Conservation (phyloP, 257 asterid genomes). For the Ehretia macrophylla region DNA sequence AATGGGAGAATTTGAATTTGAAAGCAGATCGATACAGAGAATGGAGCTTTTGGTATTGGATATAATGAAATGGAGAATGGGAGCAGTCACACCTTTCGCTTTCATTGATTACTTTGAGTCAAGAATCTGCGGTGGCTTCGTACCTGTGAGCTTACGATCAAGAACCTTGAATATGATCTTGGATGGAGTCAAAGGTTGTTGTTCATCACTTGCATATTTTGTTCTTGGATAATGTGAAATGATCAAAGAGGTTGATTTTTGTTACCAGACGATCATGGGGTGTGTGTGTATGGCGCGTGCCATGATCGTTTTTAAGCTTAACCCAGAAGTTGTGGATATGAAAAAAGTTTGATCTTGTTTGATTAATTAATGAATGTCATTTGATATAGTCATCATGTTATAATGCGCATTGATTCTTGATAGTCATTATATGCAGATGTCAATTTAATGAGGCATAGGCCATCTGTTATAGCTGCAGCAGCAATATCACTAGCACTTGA, state of each 20-base stretch:
- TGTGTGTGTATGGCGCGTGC: too few relatives aligned
- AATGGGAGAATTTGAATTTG: slow-evolving; percentile 29
- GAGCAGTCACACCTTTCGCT: slow-evolving; percentile 42
- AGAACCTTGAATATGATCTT: slow-evolving; percentile 27
- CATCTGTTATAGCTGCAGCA: slow-evolving; percentile 67
- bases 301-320: too few relatives aligned
- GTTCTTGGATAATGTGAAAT: neutral
- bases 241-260: neutral
- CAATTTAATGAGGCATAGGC: slow-evolving; percentile 29
- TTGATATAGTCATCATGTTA: neutral
- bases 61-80: slow-evolving; percentile 59
- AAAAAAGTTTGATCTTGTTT: too few relatives aligned
- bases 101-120: slow-evolving; percentile 38
- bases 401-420: neutral
- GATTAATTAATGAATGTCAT: neutral
- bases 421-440: slow-evolving; percentile 40
- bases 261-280: too few relatives aligned
- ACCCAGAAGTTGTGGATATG: neutral
- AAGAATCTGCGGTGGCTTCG: slow-evolving; percentile 18
- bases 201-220: neutral
- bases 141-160: slow-evolving; percentile 12
- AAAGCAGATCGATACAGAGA: slow-evolving; percentile 32
- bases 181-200: slow-evolving; percentile 34
- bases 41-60: slow-evolving; percentile 57
- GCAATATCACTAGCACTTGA: slow-evolving; percentile 52